These are phyloP conservation scores for Zasmidium citrigriseum DNA, from an alignment of 2,329 filamentous ascomycete species.

Conservation along the genomic window DNA sequence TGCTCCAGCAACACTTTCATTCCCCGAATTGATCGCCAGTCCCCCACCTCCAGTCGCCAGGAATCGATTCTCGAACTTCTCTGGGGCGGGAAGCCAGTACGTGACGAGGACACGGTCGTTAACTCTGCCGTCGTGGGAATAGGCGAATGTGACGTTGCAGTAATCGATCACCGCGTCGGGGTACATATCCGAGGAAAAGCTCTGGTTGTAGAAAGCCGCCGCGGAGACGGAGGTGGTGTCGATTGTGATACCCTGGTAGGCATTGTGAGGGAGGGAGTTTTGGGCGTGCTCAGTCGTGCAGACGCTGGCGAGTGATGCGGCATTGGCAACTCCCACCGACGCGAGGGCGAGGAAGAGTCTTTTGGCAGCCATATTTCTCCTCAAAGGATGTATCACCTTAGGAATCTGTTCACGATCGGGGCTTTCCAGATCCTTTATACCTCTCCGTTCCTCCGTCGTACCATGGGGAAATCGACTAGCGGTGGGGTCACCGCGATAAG, in stretches of 20 bases:
- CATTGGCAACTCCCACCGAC: background rate
- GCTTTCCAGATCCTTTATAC: background rate
- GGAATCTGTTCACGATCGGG: background rate
- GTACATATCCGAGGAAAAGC: constrained; percentile 31
- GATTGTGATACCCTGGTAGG: constrained; percentile 38
- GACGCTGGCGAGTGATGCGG: constrained; percentile 14
- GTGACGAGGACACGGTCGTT: constrained; percentile 37
- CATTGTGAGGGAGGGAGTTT: constrained; percentile 14
- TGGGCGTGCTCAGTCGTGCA: constrained; percentile 19
- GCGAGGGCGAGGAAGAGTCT: background rate
- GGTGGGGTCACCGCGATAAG: background rate
- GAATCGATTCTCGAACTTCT: constrained; percentile 48
- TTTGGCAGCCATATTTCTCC: too few relatives aligned
- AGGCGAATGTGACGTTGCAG: constrained; percentile 49
- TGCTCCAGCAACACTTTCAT: constrained; percentile 40
- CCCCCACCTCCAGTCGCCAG: constrained; percentile 50
- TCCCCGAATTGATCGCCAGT: constrained; percentile 45
- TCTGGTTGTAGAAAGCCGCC: constrained; percentile 37
- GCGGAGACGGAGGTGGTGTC: constrained; percentile 42
- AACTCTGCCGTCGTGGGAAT: constrained; percentile 45
- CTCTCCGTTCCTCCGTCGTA: background rate
- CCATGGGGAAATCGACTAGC: background rate
- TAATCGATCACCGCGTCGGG: constrained; percentile 39
- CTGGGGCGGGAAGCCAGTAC: constrained; percentile 47
- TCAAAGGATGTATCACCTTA: too few relatives aligned